Base-by-base conservation (phyloP, 192 early-diverging fungal genomes). In the Chytriomyces hyalinus region DNA sequence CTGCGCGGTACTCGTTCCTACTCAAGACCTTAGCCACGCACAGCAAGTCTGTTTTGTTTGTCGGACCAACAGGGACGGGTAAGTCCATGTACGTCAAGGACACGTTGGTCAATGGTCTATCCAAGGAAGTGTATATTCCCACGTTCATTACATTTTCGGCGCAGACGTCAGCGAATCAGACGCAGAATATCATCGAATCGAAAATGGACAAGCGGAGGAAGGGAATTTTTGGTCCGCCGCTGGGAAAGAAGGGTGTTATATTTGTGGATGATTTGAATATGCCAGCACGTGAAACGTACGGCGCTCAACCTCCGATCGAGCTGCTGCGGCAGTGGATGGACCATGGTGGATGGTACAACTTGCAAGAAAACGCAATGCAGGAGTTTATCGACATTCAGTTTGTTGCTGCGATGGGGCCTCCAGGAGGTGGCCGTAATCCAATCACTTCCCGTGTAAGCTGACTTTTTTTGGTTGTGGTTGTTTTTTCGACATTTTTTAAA, bases 201-300 rank as follows among this genome's bases (percentile, higher is more conserved):
- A 89, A 89, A 74, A 77, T 90, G 53, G 88, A 90, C 78, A 89
- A 89, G 67, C 60, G 87, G 45, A 49, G 85, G 48, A 90, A 90
- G 72, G 88, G 88, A 1, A 88, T 90, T 2, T 87, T 84, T 83
- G 88, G 88, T 6, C 87, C 88, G 5, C 80, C 86, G 4, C 61
- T 87, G 53, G 88, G 88, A n/a, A 90, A 90, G 66, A 80, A 74
- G 65, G 76, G 77, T 17, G 67, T 90, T 26, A 84, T 90, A 36
- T 90, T 90, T 78, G 87, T 90, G 3, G 88, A 90, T 71, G 88
- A 90, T 75, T 70, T 90, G 67, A 90, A 90, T 81, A 90, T 90
- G 88, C 88, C 88, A 8, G 85, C 87, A 15, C 75, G 85, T 28
- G 88, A 90, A 70, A 62, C 70, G 53, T 90, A 90, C 67, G 88